phyloP scores from a whole-genome alignment of 2,329 filamentous ascomycete genomes.

The Alternaria triticimaculans region DNA sequence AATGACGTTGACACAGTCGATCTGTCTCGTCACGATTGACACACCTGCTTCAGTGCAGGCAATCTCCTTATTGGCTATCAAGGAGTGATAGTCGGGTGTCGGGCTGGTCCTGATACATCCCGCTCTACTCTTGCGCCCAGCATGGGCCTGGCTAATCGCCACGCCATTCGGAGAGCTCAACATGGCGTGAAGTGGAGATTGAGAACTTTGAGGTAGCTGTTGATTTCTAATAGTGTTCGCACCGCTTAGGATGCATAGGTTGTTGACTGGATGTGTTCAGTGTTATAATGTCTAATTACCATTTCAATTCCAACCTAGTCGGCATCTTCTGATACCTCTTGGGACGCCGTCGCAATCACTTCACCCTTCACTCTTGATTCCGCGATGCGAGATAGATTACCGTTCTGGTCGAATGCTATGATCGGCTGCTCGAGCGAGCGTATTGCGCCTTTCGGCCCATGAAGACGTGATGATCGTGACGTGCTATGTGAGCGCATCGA shows the following conservation, averaged over 20 bases:
- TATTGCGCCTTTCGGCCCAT: not conserved
- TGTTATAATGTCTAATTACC: not conserved
- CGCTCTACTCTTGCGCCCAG: not conserved
- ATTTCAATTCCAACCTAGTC: not conserved
- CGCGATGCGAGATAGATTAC: not conserved
- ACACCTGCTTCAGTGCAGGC: not conserved
- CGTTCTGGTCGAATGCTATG: not conserved
- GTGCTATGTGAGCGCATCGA: not conserved
- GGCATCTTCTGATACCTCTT: not conserved
- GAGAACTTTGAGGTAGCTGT: too few species aligned
- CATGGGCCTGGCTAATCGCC: not conserved
- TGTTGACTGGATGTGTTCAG: not conserved
- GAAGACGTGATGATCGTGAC: not conserved
- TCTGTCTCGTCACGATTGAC: not conserved
- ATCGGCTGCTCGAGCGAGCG: not conserved
- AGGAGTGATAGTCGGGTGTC: not conserved
- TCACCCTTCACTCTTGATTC: rapidly evolving
- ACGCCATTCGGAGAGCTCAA: not conserved
- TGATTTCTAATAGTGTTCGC: not conserved
- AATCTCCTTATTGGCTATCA: not conserved
- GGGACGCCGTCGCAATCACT: not conserved
- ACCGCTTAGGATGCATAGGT: not conserved
- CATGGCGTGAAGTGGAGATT: not conserved
- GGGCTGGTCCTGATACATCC: not conserved
- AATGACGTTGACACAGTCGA: not conserved